Conservation (phyloP, 2,329 filamentous ascomycete species). For the Fusarium mundagurra region DNA sequence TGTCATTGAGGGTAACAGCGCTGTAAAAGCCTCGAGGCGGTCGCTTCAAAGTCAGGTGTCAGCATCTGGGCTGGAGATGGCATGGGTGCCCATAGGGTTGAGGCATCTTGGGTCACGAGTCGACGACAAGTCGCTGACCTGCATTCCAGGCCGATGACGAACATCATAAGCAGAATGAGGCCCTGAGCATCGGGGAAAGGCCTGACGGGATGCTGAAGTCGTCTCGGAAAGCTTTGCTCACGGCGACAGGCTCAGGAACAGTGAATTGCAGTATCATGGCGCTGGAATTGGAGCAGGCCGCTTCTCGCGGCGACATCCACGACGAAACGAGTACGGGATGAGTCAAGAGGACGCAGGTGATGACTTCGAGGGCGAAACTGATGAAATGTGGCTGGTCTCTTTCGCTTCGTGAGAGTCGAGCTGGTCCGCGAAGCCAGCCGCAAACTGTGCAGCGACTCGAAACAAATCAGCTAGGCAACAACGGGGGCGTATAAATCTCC, state of each 20-base stretch:
- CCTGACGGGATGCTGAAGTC: not conserved
- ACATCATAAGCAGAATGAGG: rapidly evolving
- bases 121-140: not conserved
- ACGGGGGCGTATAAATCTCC: rapidly evolving
- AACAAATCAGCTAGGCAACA: not conserved
- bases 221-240: not conserved
- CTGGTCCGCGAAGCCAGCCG: not conserved
- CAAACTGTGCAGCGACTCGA: not conserved
- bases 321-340: no score
- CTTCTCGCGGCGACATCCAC: not conserved
- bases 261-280: not conserved
- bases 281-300: not conserved
- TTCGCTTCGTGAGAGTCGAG: not conserved
- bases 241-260: no score
- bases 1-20: not conserved
- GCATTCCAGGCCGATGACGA: not conserved
- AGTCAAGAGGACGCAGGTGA: not conserved
- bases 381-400: not conserved
- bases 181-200: rapidly evolving
- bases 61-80: not conserved
- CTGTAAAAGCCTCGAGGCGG: not conserved
- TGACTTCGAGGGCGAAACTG: rapidly evolving
- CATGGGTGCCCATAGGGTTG: rapidly evolving
- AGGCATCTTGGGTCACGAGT: not conserved
- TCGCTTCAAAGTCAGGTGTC: not conserved